These are phyloP conservation scores for Glonium stellatum DNA, from an alignment of 495 filamentous ascomycete genomes.

Conservation along the genomic window DNA sequence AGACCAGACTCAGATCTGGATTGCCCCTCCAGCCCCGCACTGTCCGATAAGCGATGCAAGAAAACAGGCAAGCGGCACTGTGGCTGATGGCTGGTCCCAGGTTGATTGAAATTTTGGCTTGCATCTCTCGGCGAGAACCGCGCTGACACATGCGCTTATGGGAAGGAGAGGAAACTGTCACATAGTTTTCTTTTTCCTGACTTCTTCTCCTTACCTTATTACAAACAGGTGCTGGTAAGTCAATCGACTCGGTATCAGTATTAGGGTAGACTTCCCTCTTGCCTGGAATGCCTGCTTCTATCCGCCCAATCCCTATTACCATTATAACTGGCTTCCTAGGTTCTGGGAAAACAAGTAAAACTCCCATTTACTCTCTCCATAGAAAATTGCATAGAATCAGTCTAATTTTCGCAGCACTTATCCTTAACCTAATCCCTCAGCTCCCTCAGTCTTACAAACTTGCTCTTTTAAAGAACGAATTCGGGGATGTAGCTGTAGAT, in stretches of 20 bases:
- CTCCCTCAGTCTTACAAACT: slow-evolving; percentile 70
- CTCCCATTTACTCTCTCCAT: background rate
- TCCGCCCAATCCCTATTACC: slow-evolving; percentile 1
- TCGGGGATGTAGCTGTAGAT: slow-evolving; percentile 90
- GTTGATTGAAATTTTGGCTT: background rate
- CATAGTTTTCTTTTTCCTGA: background rate
- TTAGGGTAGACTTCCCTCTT: background rate
- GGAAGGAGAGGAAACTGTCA: background rate
- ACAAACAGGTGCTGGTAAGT: background rate
- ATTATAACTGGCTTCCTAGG: slow-evolving; percentile 77
- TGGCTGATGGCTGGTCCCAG: background rate
- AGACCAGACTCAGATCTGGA: background rate
- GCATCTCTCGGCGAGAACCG: background rate
- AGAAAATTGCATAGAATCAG: background rate
- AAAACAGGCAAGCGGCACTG: background rate
- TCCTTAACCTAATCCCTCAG: slow-evolving; percentile 83
- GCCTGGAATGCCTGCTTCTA: background rate
- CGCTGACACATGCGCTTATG: background rate
- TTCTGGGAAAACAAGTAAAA: slow-evolving; percentile 45
- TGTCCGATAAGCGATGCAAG: background rate
- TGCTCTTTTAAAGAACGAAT: slow-evolving; percentile 97
- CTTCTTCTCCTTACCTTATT: background rate
- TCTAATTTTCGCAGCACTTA: slow-evolving; percentile 45
- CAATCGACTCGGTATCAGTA: background rate
- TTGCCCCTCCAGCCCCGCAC: background rate